Conservation (phyloP, 208 protist species). For the Naegleria gruberi region DNA sequence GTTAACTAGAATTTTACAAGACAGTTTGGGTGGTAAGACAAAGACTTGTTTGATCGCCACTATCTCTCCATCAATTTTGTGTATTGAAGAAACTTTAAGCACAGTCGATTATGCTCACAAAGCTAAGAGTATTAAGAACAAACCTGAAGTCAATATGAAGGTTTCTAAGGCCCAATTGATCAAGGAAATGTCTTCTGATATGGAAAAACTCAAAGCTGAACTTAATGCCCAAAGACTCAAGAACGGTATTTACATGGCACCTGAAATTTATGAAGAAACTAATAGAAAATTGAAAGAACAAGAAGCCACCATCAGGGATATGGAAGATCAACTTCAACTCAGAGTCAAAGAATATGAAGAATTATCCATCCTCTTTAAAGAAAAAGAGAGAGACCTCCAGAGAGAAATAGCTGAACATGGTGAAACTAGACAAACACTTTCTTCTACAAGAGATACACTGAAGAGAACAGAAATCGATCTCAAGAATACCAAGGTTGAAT, state of each 20-base stretch:
- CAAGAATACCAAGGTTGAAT: not conserved
- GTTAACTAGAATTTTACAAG: slow-evolving; percentile 58
- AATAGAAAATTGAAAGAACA: slow-evolving; percentile 22
- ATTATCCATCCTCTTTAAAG: not conserved
- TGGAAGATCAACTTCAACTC: not conserved
- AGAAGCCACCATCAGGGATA: not conserved
- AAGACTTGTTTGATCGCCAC: slow-evolving; percentile 41
- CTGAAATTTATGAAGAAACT: slow-evolving; percentile 33
- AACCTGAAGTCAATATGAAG: slow-evolving; percentile 53
- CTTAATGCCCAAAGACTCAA: slow-evolving; percentile 43
- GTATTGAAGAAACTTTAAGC: slow-evolving; percentile 41
- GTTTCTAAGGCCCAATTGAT: slow-evolving; percentile 45
- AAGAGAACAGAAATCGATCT: not conserved
- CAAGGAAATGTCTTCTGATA: slow-evolving; percentile 47
- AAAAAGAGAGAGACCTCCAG: not conserved
- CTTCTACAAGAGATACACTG: not conserved
- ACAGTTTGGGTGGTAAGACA: slow-evolving; percentile 58
- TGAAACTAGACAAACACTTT: not conserved
- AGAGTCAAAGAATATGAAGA: slow-evolving; percentile 8
- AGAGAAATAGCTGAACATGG: not conserved
- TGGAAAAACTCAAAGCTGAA: slow-evolving; percentile 38
- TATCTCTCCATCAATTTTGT: slow-evolving; percentile 29
- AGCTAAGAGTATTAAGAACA: slow-evolving; percentile 56
- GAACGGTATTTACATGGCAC: slow-evolving; percentile 45
- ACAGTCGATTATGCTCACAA: slow-evolving; percentile 37